These are phyloP conservation scores for Jamesozyma spencerorum DNA, from an alignment of 805 yeast species.

Conservation along the genomic window DNA sequence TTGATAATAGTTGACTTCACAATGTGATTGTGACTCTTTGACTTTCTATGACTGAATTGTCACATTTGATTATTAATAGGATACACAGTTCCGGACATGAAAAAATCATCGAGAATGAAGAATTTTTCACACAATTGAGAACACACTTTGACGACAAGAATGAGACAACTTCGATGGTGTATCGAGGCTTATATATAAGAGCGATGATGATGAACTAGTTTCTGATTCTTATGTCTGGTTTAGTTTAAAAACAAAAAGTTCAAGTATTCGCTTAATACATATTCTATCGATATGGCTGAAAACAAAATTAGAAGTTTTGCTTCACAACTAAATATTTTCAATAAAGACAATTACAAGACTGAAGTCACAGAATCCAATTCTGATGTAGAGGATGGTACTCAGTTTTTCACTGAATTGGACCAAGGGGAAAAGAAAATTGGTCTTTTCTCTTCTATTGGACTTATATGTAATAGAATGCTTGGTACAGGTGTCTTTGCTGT, in stretches of 20 bases:
- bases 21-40: no score
- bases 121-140: not conserved
- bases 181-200: no score
- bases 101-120: not conserved
- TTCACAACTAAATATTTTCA: constrained; percentile 26
- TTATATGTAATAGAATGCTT: constrained; percentile 58
- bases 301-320: constrained; percentile 6
- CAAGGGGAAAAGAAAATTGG: constrained; percentile 39
- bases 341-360: constrained; percentile 20
- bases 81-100: not conserved
- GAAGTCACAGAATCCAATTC: constrained; percentile 8
- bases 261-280: no score
- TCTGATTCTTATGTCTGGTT: no score
- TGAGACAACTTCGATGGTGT: no score
- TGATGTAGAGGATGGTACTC: constrained; percentile 22
- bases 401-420: constrained; percentile 31
- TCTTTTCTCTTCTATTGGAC: constrained; percentile 49
- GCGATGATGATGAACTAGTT: no score
- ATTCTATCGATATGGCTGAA: no score
- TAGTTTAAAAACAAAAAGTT: no score
- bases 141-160: not conserved
- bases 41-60: no score
- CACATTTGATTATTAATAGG: not conserved
- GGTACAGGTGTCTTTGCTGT: constrained; percentile 74
- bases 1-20: no score